Base-by-base conservation (phyloP, 2,329 filamentous ascomycete genomes). In the Aureobasidium sp. region DNA sequence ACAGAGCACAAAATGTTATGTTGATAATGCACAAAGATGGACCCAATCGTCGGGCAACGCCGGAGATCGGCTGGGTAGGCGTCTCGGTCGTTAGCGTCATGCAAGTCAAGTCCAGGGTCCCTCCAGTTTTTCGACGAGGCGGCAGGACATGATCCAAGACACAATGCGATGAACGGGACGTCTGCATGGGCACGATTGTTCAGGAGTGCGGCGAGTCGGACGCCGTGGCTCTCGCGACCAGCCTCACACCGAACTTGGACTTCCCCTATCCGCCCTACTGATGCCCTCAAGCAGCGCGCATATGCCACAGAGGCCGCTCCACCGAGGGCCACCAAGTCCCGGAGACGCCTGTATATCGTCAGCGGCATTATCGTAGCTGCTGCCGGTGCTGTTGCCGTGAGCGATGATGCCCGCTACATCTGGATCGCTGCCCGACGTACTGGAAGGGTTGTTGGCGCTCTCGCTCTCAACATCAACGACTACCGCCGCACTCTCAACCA, bases 381-480 rank as follows among this genome's bases (percentile, higher is more conserved):
- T 32, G 74, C 76, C 8, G 76, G 72, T 16, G 75, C 75, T 6
- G 71, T 84, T 53, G 76, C 78, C 10, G 78, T 84, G 67, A 81
- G 77, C 49, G 82, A 86, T 55, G 86, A 96, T 66, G 85, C 91
- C 66, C 89, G 87, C 73, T 86, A 90, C 77, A 81, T 82, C 37
- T 93, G 90, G 71, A 84, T 87, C 58, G 89, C 90, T 11, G 83
- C 83, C 2, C 86, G 91, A 76, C 83, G 93, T 66, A 88, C 89
- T 37, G 88, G 89, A 9, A 83, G 93, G 64, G 93, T 97, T 27
- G 85, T 86, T 11, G 79, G 82, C 30, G 85, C 89, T 32, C 75
- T 97, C 68, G 84, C 84, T 14, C 79, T 96, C 62, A 92, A 89
- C 76, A 94, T 97, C 66, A 92, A 93, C 71, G 93, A 96, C 91